Evolutionary conservation across 1,139 yeast species (phyloP).

Genomic region (Scheffersomyces illinoinensis): DNA sequence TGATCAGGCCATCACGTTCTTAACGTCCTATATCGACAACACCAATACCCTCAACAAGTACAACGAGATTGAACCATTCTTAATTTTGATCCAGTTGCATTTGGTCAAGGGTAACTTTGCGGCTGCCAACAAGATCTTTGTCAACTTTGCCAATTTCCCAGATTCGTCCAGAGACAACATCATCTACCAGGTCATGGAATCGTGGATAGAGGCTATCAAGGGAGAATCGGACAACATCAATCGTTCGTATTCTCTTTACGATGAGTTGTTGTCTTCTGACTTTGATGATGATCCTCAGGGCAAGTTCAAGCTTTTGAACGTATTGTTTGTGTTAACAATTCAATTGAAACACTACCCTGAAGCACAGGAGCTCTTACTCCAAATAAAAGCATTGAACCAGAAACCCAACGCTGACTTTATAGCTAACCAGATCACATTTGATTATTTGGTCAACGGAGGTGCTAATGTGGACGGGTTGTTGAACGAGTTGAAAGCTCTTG

Average conservation of each 20-base stretch:
- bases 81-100: slow-evolving; percentile 45
- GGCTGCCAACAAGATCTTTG: slow-evolving; percentile 38
- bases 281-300: slow-evolving; percentile 40
- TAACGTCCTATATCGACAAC: slow-evolving; percentile 19
- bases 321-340: slow-evolving; percentile 43
- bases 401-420: slow-evolving; percentile 47
- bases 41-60: slow-evolving; percentile 12
- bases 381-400: slow-evolving; percentile 36
- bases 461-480: slow-evolving; percentile 41
- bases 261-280: slow-evolving; percentile 59
- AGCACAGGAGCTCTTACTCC: slow-evolving; percentile 48
- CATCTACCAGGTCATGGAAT: slow-evolving; percentile 66
- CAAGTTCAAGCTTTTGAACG: slow-evolving; percentile 36
- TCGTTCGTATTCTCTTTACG: slow-evolving; percentile 69
- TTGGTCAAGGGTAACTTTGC: slow-evolving; percentile 40
- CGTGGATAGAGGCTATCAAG: slow-evolving; percentile 57
- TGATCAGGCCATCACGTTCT: slow-evolving; percentile 40
- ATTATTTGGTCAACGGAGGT: slow-evolving; percentile 50
- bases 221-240: slow-evolving; percentile 61
- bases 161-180: slow-evolving; percentile 59
- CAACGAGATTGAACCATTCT: slow-evolving; percentile 46
- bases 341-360: slow-evolving; percentile 48
- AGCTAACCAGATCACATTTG: slow-evolving; percentile 58
- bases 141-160: slow-evolving; percentile 41
- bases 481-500: slow-evolving; percentile 38